These are phyloP conservation scores for Xylaria venustula DNA, from an alignment of 495 filamentous ascomycete species.

Conservation along the genomic window DNA sequence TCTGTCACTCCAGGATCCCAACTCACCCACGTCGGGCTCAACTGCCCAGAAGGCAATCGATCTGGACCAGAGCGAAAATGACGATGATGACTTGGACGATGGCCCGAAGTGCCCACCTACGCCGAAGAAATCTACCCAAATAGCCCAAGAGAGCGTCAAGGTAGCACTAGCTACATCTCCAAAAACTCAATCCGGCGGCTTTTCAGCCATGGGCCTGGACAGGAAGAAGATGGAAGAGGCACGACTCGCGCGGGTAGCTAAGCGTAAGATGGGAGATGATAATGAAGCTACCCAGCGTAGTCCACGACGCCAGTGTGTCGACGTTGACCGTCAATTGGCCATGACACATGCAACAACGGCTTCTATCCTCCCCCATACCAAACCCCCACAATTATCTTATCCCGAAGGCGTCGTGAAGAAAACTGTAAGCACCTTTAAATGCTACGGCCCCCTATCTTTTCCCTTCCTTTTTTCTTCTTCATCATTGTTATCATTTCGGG, in stretches of 20 bases:
- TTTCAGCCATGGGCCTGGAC: constrained; percentile 55
- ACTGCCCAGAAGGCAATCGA: constrained; percentile 15
- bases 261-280: constrained; percentile 52
- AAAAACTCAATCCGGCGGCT: background rate
- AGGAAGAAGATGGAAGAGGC: constrained; percentile 86
- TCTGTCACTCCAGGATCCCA: constrained; percentile 37
- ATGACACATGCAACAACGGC: background rate
- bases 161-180: background rate
- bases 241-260: constrained; percentile 65
- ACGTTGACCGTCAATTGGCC: constrained; percentile 8
- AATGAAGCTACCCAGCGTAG: constrained; percentile 13
- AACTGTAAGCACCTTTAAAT: constrained; percentile 42
- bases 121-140: constrained; percentile 4
- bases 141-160: background rate
- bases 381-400: constrained; percentile 48
- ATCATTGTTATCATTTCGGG: too few species aligned
- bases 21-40: background rate
- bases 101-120: constrained; percentile 14
- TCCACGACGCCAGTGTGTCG: constrained; percentile 29
- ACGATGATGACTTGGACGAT: constrained; percentile 21
- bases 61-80: constrained; percentile 22
- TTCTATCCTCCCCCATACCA: background rate
- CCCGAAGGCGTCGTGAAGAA: constrained; percentile 76
- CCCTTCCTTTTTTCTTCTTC: background rate
- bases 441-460: background rate